Percentiles rank a stretch among this genome's conserved stretches.
Conservation (phyloP, 805 yeast species). For the Blastobotrys muscicola region DNA sequence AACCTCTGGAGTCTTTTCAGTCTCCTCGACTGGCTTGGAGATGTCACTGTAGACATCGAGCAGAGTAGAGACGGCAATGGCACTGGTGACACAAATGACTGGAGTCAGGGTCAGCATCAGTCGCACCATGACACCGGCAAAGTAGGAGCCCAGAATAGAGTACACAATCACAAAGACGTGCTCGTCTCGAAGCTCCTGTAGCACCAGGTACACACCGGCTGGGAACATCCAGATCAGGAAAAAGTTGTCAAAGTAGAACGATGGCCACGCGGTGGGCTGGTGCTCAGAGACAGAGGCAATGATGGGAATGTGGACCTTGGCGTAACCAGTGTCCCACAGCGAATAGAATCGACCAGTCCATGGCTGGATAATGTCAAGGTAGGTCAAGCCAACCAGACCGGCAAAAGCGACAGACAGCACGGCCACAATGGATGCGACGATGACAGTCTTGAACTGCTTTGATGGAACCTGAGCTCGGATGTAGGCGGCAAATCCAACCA, state of each 20-base stretch:
- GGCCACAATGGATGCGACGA: slow-evolving; percentile 43
- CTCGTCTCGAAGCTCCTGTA: slow-evolving; percentile 84
- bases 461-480: slow-evolving; percentile 65
- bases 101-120: slow-evolving; percentile 96
- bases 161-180: slow-evolving; percentile 89
- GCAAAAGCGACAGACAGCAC: slow-evolving; percentile 55
- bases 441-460: slow-evolving; percentile 49
- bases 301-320: slow-evolving; percentile 95
- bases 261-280: slow-evolving; percentile 99
- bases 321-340: slow-evolving; percentile 95
- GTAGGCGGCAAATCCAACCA: slow-evolving; percentile 78
- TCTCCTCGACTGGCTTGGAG: slow-evolving; percentile 10
- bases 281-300: slow-evolving; percentile 98
- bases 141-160: slow-evolving; percentile 88
- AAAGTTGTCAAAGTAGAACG: slow-evolving; percentile 89
- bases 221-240: slow-evolving; percentile 97
- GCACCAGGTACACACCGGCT: slow-evolving; percentile 84
- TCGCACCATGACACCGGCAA: slow-evolving; percentile 99
- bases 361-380: slow-evolving; percentile 91
- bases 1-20: slow-evolving; percentile 2
- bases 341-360: slow-evolving; percentile 99
- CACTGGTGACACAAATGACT: slow-evolving; percentile 86
- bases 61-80: slow-evolving; percentile 75
- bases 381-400: slow-evolving; percentile 72
- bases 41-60: slow-evolving; percentile 75